Base-by-base conservation (phyloP, 2,329 filamentous ascomycete species). In the Mollisiaceae sp. region DNA sequence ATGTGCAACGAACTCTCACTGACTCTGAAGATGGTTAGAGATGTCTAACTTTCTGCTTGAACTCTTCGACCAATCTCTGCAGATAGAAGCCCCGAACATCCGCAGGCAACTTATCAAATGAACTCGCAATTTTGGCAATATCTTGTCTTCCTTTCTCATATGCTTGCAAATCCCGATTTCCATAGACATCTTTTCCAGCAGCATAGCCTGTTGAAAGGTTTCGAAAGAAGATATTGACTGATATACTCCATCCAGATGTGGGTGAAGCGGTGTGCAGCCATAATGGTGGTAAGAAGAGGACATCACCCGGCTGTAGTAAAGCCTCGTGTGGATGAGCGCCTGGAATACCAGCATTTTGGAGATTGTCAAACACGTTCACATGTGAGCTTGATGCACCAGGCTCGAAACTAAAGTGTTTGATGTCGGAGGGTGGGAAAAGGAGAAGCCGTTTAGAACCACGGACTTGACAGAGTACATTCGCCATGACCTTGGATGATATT, bases 161-260 rank as follows among this genome's bases (percentile, higher is more conserved):
- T 1, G 90, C 91, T 45, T 90, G 89, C 59, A 97, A 77, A 77
- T 97, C 94, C 45, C 92, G 84, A 75, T 97, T 97, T 1, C 92
- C 93, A 75, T 97, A 97, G 0, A 97, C 90, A 75, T 97, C 93
- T 69, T 89, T 85, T 0, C 93, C 93, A 0, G 84, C 77, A 0
- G 92, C 88, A 75, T 95, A 95, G 1, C 85, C 87, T 2, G 76
- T 80, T 2, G 87, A 80, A 11, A 95, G 80, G 67, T 89, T 89
- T 52, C 88, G 87, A 79, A 96, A 97, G 80, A 97, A 97, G 35
- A 94, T 85, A 75, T 97, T 97, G n/a, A 97, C 89, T 0, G 92
- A 92, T 8, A 97, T 82, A 71, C 91, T 93, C 66, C 87, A 76
- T 54, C 80, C 76, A 8, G 77, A 72, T 56, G 84, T 81, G 0